These are phyloP conservation scores for Dactylella cylindrospora DNA, from an alignment of 2,329 filamentous ascomycete genomes.

Conservation along the genomic window DNA sequence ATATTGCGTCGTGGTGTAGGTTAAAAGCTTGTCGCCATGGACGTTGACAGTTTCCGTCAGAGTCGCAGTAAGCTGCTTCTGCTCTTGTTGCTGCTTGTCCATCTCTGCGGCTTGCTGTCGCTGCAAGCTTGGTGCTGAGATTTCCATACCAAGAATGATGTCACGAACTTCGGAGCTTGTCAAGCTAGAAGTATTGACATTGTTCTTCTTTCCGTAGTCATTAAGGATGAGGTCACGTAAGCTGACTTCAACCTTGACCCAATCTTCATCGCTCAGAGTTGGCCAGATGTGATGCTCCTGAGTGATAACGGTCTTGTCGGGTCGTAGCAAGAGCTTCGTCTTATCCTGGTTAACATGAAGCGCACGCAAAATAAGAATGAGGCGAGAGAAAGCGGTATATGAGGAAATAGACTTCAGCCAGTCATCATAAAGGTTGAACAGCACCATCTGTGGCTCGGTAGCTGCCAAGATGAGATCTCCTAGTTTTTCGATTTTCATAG, in stretches of 20 bases:
- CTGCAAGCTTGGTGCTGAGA: slow-evolving; percentile 95
- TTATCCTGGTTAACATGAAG: slow-evolving; percentile 98
- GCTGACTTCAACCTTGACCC: slow-evolving; percentile 99
- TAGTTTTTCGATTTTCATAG: slow-evolving; percentile 99
- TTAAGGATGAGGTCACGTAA: slow-evolving; percentile 94
- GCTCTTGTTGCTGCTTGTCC: slow-evolving; percentile 97
- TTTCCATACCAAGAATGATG: slow-evolving; percentile 99
- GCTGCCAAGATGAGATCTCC: slow-evolving; percentile 98
- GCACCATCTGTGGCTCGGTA: slow-evolving; percentile 98
- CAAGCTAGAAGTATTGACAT: slow-evolving; percentile 95
- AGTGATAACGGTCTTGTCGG: slow-evolving; percentile 97
- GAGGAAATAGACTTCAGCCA: slow-evolving; percentile 98
- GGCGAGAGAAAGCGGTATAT: slow-evolving; percentile 94
- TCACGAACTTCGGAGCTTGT: slow-evolving; percentile 96
- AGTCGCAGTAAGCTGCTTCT: slow-evolving; percentile 92
- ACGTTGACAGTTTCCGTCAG: slow-evolving; percentile 98
- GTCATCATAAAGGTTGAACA: slow-evolving; percentile 98
- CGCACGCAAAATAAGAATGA: slow-evolving; percentile 89
- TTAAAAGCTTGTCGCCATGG: slow-evolving; percentile 94
- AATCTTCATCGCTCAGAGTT: slow-evolving; percentile 87
- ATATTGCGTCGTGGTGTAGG: slow-evolving; percentile 96
- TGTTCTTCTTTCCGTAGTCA: slow-evolving; percentile 99
- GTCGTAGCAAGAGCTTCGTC: slow-evolving; percentile 90
- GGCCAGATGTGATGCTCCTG: slow-evolving; percentile 99
- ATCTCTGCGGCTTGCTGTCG: slow-evolving; percentile 97